Conservation (phyloP, 495 filamentous ascomycete genomes). For the Aspergillus panamensis region DNA sequence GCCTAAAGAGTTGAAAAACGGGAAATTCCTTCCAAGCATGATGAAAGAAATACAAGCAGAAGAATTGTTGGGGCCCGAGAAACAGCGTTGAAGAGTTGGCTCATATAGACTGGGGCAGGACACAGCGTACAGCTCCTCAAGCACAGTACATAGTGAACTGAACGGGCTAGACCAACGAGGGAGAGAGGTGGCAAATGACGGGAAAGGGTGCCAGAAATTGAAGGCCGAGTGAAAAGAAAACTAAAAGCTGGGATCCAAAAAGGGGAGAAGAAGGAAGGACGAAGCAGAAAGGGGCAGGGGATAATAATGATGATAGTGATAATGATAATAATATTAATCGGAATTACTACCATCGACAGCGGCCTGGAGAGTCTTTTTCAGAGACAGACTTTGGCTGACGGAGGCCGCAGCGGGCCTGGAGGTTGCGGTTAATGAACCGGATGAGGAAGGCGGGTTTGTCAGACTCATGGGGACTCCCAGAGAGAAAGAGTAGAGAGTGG, state of each 20-base stretch:
- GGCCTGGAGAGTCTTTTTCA: constrained; percentile 72
- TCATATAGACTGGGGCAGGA: constrained; percentile 14
- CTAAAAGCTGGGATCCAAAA: constrained; percentile 16
- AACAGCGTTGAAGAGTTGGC: neutral
- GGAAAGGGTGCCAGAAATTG: constrained; percentile 12
- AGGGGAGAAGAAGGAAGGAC: neutral
- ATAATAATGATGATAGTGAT: constrained; percentile 19
- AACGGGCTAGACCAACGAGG: constrained; percentile 8
- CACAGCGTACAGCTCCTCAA: constrained; percentile 13
- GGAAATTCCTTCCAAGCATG: constrained; percentile 45
- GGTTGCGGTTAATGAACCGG: constrained; percentile 49
- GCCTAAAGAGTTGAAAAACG: constrained; percentile 41
- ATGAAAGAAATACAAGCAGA: constrained; percentile 27
- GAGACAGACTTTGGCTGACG: constrained; percentile 53
- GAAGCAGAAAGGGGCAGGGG: constrained; percentile 19
- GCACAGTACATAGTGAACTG: constrained; percentile 23
- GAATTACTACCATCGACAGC: constrained; percentile 80
- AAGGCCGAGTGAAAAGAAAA: constrained; percentile 4
- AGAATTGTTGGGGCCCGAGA: constrained; percentile 9
- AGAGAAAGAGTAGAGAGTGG: constrained; percentile 11
- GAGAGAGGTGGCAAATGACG: constrained; percentile 17
- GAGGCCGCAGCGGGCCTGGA: constrained; percentile 37
- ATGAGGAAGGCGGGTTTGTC: constrained; percentile 54
- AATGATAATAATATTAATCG: constrained; percentile 21
- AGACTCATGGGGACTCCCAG: constrained; percentile 50